Percentiles rank a stretch among this genome's conserved stretches.
Conservation (phyloP, 345 rosid species). For the Hibiscus syriacus region DNA sequence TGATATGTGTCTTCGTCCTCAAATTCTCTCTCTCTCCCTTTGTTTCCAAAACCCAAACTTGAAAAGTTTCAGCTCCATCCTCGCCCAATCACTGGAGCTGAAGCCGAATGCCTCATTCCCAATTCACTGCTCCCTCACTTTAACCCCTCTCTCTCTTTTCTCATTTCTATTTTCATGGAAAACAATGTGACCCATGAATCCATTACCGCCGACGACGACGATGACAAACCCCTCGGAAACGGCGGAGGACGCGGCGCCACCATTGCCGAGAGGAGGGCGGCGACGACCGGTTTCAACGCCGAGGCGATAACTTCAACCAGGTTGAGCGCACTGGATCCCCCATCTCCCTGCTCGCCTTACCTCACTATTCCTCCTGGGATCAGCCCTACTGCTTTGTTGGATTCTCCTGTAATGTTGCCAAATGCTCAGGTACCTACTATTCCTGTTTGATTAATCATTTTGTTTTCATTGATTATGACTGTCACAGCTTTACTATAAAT, state of each 20-base stretch:
- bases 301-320: conserved; percentile 29
- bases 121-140: not conserved
- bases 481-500: not conserved
- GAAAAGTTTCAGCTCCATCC: not conserved
- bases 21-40: no score
- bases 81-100: not conserved
- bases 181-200: conserved; percentile 1
- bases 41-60: not conserved
- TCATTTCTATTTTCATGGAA: conserved; percentile 3
- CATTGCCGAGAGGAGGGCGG: conserved; percentile 60
- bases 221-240: not conserved
- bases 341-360: conserved; percentile 20
- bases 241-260: conserved; percentile 13
- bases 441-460: not conserved
- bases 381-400: conserved; percentile 57
- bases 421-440: conserved; percentile 32
- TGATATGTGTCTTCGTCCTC: no score
- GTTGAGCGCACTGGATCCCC: conserved; percentile 20
- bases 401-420: conserved; percentile 47
- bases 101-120: not conserved
- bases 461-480: not conserved
- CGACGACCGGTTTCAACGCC: conserved; percentile 41
- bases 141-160: not conserved
- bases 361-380: conserved; percentile 47
- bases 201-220: not conserved